phyloP scores from a whole-genome alignment of 2,329 filamentous ascomycete species.

The Dactylellina drechsleri region DNA sequence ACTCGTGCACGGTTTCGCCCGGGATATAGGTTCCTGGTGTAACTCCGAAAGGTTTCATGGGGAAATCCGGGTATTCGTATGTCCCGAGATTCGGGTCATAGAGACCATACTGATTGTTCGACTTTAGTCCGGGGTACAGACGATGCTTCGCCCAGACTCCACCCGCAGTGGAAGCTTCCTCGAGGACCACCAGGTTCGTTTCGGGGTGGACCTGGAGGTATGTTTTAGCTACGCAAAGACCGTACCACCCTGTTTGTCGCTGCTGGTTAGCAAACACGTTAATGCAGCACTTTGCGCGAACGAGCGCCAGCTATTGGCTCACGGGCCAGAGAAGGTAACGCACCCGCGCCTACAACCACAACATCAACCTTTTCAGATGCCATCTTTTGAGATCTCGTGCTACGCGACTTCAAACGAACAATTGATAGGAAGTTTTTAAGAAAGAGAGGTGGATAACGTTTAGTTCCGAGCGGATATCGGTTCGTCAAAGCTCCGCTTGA shows the following conservation, averaged over 20 bases:
- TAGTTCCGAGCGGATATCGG: constrained; percentile 19
- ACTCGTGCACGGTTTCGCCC: constrained; percentile 65
- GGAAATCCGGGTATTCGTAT: constrained; percentile 75
- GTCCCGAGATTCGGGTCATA: constrained; percentile 62
- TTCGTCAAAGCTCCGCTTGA: constrained; percentile 14
- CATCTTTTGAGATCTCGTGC: constrained; percentile 32
- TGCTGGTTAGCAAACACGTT: constrained; percentile 30
- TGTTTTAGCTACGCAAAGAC: constrained; percentile 65
- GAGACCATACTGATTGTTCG: constrained; percentile 78
- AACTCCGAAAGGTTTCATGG: constrained; percentile 65
- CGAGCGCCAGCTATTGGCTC: constrained; percentile 13
- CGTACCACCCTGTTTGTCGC: constrained; percentile 62
- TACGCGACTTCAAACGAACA: constrained; percentile 10
- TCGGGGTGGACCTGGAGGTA: constrained; percentile 68
- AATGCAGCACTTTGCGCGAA: constrained; percentile 7
- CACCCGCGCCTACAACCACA: constrained; percentile 53
- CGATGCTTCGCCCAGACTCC: constrained; percentile 76
- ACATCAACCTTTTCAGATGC: constrained; percentile 51
- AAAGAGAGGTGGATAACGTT: constrained; percentile 10
- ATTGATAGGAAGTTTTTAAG: background rate
- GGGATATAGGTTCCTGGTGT: constrained; percentile 66
- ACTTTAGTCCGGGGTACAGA: constrained; percentile 75
- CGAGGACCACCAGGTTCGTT: constrained; percentile 69
- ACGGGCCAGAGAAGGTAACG: background rate
- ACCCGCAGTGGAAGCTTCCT: constrained; percentile 69